Percentiles rank a stretch among this genome's conserved stretches.
phyloP scores from a whole-genome alignment of 192 early-diverging fungal genomes.

The Coemansia sp. region DNA sequence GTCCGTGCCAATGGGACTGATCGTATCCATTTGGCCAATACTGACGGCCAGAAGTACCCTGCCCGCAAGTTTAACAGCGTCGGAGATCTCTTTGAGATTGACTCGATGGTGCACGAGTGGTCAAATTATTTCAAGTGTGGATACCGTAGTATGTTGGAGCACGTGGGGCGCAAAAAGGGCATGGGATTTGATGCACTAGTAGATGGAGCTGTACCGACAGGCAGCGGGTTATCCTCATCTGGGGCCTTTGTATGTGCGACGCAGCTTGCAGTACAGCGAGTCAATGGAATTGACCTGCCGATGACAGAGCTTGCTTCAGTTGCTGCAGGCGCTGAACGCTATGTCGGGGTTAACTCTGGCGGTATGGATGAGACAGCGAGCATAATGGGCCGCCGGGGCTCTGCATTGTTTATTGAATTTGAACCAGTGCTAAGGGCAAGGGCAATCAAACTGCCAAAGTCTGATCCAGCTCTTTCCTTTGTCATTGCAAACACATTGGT shows the following conservation, averaged over 20 bases:
- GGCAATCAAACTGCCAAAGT: conserved; percentile 65
- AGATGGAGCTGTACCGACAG: conserved; percentile 81
- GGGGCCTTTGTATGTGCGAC: conserved; percentile 84
- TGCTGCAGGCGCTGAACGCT: conserved; percentile 76
- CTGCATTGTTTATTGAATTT: conserved; percentile 84
- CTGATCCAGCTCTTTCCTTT: conserved; percentile 61
- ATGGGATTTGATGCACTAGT: conserved; percentile 66
- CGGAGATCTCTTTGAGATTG: conserved; percentile 62
- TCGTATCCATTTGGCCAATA: conserved; percentile 29
- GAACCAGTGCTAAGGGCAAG: conserved; percentile 64
- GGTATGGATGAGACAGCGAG: conserved; percentile 95
- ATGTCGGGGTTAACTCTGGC: conserved; percentile 76
- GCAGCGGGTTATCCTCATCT: conserved; percentile 87
- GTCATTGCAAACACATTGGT: conserved; percentile 90
- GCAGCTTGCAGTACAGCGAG: conserved; percentile 63
- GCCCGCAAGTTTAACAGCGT: conserved; percentile 22
- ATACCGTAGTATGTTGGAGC: conserved; percentile 57
- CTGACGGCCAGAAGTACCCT: conserved; percentile 27
- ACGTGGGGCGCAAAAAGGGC: conserved; percentile 16
- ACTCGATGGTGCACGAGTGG: conserved; percentile 73
- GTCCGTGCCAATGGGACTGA: conserved; percentile 29
- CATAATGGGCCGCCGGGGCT: conserved; percentile 71
- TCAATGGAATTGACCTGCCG: conserved; percentile 21
- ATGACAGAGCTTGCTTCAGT: conserved; percentile 56
- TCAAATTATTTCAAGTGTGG: conserved; percentile 92